Base-by-base conservation (phyloP, 768 basidiomycete species). In the Leccinum longicurvipes region DNA sequence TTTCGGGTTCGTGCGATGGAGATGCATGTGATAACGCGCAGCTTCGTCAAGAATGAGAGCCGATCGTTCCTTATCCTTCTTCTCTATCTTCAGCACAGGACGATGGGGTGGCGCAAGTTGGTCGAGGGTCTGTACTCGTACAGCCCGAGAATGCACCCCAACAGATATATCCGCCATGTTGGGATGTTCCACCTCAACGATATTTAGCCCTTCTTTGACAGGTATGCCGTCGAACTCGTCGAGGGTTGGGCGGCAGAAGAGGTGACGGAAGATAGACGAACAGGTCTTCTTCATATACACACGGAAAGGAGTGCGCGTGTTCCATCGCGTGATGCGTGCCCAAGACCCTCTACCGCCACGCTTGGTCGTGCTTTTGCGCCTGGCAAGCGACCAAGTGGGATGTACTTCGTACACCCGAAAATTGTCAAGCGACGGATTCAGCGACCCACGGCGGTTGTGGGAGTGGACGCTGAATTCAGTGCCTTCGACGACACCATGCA, bases 401-500 rank as follows among this genome's bases (percentile, higher is more conserved):
- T 82, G 74, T 4, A 84, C 79, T 49, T 81, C 78, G 29, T 74
- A 73, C 29, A 80, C 83, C 29, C 78, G 71, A n/a, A 79, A 77
- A 32, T 63, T 75, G 24, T 79, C 81, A 12, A 85, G 68, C 19
- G 76, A 54, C 2, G 81, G 79, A 58, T 87, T 88, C 47, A 73
- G 69, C 7, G 85, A 85, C 21, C 79, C 79, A n/a, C 72, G 72
- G 57, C 76, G 76, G 66, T 87, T 86, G 66, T 87, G 85, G 21
- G 76, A 71, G 64, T 87, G 85, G 21, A 88, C 46, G 39, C 77
- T 79, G 57, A 89, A 77, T 58, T 85, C 82, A 9, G 79, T 84
- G 47, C 85, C 86, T 56, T 79, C 78, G n/a, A 79, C 76, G 19
- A 88, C 73, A 2, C 86, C 86, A 56, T 87, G 84, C 5, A 83